Evolutionary conservation across 345 rosid species (phyloP).

Genomic region (Populus davidiana): DNA sequence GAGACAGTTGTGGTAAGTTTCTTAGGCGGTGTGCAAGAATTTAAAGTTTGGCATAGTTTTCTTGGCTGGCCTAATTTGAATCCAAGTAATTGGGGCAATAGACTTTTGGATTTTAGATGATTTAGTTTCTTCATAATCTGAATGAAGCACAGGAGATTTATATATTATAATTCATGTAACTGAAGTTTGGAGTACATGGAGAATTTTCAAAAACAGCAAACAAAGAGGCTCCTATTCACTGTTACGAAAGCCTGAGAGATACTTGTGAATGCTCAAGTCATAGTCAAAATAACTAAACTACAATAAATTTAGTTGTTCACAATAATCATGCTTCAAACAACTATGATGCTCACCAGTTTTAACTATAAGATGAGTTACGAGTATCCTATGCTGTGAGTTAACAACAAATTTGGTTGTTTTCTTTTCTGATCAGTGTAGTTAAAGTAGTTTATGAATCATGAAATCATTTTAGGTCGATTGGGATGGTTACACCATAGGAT

Average conservation of each 20-base stretch:
- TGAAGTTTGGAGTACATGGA: background rate
- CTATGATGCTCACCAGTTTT: background rate
- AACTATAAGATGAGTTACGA: background rate
- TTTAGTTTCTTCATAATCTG: no score
- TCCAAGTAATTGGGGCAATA: no score
- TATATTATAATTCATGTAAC: background rate
- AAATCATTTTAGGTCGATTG: constrained; percentile 69
- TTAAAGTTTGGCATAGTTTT: background rate
- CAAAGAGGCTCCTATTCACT: background rate
- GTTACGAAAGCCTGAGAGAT: background rate
- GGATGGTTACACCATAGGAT: constrained; percentile 97
- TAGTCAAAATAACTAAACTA: background rate
- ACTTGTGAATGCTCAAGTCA: background rate
- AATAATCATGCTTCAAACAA: background rate
- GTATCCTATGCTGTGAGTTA: background rate
- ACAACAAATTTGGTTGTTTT: background rate
- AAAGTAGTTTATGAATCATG: constrained; percentile 6
- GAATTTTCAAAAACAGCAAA: background rate
- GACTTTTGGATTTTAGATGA: no score
- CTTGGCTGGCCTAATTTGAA: no score
- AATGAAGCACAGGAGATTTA: background rate
- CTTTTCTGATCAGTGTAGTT: background rate
- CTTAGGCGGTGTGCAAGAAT: background rate
- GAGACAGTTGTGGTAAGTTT: constrained; percentile 76
- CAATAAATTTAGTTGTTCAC: background rate